Percentiles rank a stretch among this genome's conserved stretches.
Evolutionary conservation across 2,329 filamentous ascomycete species (phyloP).

Genomic region (Neofusicoccum parvum): DNA sequence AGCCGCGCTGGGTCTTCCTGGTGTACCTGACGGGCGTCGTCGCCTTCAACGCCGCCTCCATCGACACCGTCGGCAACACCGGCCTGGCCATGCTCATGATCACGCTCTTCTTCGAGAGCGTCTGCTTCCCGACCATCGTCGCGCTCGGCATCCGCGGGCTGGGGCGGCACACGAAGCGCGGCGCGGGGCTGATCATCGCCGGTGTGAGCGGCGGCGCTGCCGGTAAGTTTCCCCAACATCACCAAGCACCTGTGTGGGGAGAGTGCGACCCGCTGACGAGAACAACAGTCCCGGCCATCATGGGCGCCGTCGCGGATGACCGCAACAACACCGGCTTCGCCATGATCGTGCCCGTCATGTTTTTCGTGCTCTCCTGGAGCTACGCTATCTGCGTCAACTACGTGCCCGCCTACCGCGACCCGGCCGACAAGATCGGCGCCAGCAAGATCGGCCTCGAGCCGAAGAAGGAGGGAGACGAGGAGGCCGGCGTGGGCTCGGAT

Average conservation of each 20-base stretch:
- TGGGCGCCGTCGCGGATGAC: constrained; percentile 66
- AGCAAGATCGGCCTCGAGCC: constrained; percentile 48
- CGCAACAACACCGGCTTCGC: constrained; percentile 62
- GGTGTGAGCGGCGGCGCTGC: constrained; percentile 72
- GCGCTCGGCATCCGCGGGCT: constrained; percentile 76
- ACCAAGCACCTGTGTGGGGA: too few relatives aligned
- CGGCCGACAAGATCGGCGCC: constrained; percentile 59
- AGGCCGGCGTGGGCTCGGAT: constrained; percentile 32
- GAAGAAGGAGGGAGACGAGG: constrained; percentile 32
- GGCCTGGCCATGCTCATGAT: constrained; percentile 66
- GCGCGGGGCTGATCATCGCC: constrained; percentile 71
- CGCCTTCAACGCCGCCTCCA: constrained; percentile 58
- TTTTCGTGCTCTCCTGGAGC: constrained; percentile 50
- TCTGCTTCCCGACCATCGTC: constrained; percentile 81
- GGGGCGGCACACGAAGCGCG: constrained; percentile 75
- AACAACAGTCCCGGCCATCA: constrained; percentile 64
- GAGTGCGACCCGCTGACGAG: constrained; percentile 27
- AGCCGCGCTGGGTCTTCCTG: constrained; percentile 71
- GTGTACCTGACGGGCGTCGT: constrained; percentile 66
- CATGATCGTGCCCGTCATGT: constrained; percentile 66
- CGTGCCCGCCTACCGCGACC: constrained; percentile 62
- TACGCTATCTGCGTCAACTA: constrained; percentile 62
- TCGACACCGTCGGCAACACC: constrained; percentile 54
- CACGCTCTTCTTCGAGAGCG: constrained; percentile 79
- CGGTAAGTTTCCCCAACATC: background rate